Conservation (phyloP, 352 stramenopile species). For the Globisporangium iwayamae region DNA sequence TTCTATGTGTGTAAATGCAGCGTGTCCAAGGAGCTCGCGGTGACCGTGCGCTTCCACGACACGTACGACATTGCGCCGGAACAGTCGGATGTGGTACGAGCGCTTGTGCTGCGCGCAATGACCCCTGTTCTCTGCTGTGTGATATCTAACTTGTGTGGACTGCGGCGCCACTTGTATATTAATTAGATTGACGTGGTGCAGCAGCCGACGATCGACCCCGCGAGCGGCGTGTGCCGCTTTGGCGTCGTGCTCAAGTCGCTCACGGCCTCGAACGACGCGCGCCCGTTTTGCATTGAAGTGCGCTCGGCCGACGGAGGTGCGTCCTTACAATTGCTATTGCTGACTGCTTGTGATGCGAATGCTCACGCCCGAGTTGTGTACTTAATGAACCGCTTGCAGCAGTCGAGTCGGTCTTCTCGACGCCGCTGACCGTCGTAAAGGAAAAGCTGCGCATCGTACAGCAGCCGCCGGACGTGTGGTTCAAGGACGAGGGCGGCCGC, state of each 20-base stretch:
- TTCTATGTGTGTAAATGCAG: slow-evolving; percentile 15
- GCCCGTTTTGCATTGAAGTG: slow-evolving; percentile 69
- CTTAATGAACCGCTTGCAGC: slow-evolving; percentile 16
- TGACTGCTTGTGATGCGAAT: neutral
- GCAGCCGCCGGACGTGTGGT: slow-evolving; percentile 91
- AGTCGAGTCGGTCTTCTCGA: slow-evolving; percentile 62
- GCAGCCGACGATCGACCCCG: slow-evolving; percentile 26
- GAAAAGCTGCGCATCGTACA: slow-evolving; percentile 75
- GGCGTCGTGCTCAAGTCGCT: slow-evolving; percentile 45
- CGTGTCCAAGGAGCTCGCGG: slow-evolving; percentile 37
- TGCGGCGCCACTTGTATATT: neutral
- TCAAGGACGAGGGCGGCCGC: slow-evolving; percentile 95
- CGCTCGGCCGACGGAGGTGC: slow-evolving; percentile 31
- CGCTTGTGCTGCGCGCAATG: neutral
- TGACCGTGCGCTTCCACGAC: slow-evolving; percentile 70
- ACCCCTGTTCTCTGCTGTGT: neutral
- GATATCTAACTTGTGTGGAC: neutral
- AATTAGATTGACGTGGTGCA: slow-evolving; percentile 18
- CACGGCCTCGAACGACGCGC: slow-evolving; percentile 52
- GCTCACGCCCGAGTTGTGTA: neutral
- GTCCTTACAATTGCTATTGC: neutral
- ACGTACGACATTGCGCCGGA: slow-evolving; percentile 71
- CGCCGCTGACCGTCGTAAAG: slow-evolving; percentile 63
- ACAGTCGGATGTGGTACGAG: slow-evolving; percentile 41
- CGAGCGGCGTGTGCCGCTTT: slow-evolving; percentile 42